phyloP scores from a whole-genome alignment of 176 grass and related monocot genomes.

The Musa beccarii region DNA sequence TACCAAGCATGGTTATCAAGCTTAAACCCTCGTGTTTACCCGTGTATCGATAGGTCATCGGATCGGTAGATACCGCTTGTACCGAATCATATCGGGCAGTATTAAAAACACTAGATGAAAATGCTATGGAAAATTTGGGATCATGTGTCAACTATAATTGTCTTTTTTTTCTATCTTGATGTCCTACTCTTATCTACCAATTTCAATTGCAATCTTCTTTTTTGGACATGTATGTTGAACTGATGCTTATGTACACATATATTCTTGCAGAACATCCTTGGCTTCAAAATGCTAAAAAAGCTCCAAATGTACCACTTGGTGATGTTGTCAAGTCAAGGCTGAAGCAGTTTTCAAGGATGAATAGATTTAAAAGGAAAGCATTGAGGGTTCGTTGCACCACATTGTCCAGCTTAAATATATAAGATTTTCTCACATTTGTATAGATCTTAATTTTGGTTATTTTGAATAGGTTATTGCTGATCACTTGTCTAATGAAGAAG shows the following conservation, averaged over 20 bases:
- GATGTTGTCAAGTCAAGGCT: constrained; percentile 99
- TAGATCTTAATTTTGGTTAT: background rate
- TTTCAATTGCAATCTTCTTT: background rate
- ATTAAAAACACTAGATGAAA: background rate
- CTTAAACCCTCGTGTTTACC: too few relatives aligned
- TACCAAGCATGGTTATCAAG: too few relatives aligned
- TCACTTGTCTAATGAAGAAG: constrained; percentile 94
- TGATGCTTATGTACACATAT: constrained; percentile 2
- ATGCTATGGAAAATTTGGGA: background rate
- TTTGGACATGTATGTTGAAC: background rate
- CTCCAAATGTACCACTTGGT: constrained; percentile 96
- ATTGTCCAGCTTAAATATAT: constrained; percentile 6
- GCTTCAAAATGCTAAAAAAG: constrained; percentile 99
- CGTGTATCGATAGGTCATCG: too few relatives aligned
- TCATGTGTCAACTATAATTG: background rate
- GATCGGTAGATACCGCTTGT: too few relatives aligned
- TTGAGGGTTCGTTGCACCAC: constrained; percentile 45
- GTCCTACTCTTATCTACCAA: background rate
- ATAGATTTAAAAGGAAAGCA: constrained; percentile 98
- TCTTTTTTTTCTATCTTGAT: background rate
- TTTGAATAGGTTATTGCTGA: constrained; percentile 80
- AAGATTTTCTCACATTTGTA: constrained; percentile 8
- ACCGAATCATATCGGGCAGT: too few relatives aligned
- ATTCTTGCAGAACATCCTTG: constrained; percentile 64
- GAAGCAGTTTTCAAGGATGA: constrained; percentile 99